Base-by-base conservation (phyloP, 2,329 filamentous ascomycete species). In the Aspergillus oerlinghausenensis region DNA sequence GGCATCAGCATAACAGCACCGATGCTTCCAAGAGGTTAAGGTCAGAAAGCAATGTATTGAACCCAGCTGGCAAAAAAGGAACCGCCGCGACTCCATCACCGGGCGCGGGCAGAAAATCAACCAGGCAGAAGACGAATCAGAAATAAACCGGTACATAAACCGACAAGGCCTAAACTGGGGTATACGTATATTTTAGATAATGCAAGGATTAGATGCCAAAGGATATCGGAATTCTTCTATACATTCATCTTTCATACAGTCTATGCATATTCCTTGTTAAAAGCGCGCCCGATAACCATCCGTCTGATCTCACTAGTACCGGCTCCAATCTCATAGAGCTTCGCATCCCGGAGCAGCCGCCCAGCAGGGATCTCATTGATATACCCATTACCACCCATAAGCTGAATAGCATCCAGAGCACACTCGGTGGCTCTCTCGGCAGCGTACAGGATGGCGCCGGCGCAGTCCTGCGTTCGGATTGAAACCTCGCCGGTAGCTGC, bases 341-440 rank as follows among this genome's bases (percentile, higher is more conserved):
- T 88, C 3, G 86, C 85, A 75, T 88, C 86, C 68, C 94, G 78
- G 65, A 97, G 75, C 63, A 97, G 82, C 62, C 93, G 81, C 23
- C 92, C 95, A 0, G 91, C 92, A 0, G 91, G 88, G 78, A 97
- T 91, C 77, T 99, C 94, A 73, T 97, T 96, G 65, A 96, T 85
- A 70, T 97, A 97, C 3, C 93, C 93, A 85, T 93, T 97, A 0
- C 93, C 94, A 19, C 94, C 94, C 69, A 99, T 83, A 58, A 96
- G 82, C 75, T 99, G 94, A 57, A 97, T 90, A 49, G 89, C 90
- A 75, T 97, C 92, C 29, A 96, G 82, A 0, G 90, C 84, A 58
- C 87, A 90, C 76, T 97, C 91, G 0, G 90, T 73, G 10, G 92
- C 93, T 35, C 92, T 79, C 78, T 97, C 93, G 0, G 92, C 92